Evolutionary conservation across 73 alveolate species (phyloP).

Genomic region (Effrenium voratum): DNA sequence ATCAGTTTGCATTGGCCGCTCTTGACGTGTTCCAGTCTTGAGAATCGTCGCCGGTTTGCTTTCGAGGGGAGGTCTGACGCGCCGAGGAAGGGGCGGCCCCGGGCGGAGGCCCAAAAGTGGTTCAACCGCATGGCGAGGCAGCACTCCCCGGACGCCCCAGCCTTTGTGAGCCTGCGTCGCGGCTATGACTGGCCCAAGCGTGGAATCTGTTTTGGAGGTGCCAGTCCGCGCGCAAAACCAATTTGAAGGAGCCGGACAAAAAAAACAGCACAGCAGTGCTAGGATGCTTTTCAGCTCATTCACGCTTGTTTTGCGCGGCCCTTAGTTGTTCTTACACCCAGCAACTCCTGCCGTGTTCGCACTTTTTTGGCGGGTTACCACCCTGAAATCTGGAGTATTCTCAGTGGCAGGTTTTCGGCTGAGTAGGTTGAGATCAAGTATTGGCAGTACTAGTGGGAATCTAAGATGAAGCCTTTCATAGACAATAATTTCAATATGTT

Average conservation of each 20-base stretch:
- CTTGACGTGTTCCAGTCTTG: not conserved
- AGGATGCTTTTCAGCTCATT: too few relatives aligned
- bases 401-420: not conserved
- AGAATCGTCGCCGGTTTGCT: not conserved
- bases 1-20: not conserved
- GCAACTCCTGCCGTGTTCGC: not conserved
- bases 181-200: not conserved
- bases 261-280: too few relatives aligned
- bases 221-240: not conserved
- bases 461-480: too few relatives aligned
- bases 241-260: too few relatives aligned
- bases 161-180: slow-evolving; percentile 22
- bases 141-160: slow-evolving; percentile 38
- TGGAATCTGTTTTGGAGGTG: not conserved
- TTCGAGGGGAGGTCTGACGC: too few relatives aligned
- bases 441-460: not conserved
- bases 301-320: too few relatives aligned
- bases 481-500: too few relatives aligned
- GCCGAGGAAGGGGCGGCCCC: slow-evolving; percentile 47
- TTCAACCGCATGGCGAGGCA: slow-evolving; percentile 34
- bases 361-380: not conserved
- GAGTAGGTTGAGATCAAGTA: not conserved
- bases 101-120: slow-evolving; percentile 39
- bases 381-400: not conserved
- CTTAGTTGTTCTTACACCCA: too few relatives aligned